Base-by-base conservation (phyloP, 768 basidiomycete species). In the Pisolithus albus region DNA sequence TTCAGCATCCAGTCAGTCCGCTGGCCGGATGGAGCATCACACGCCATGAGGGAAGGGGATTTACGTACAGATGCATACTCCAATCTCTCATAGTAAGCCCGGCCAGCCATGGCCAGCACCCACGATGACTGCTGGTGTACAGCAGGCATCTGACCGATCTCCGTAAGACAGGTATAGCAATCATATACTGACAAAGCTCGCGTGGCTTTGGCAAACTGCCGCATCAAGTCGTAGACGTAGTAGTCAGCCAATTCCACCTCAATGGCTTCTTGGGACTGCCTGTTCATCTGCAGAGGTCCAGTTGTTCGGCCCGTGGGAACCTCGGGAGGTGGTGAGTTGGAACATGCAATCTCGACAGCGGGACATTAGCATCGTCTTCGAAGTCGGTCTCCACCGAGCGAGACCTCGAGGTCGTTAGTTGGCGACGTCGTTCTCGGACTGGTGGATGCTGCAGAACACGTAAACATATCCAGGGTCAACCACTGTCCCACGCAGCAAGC, bases 81-180 rank as follows among this genome's bases (percentile, higher is more conserved):
- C 54, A 86, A 79, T 66, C 81, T 78, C 68, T 98, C 96, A 68
- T 92, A 96, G 64, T 91, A 85, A 47, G 89, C 89, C 66, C 83
- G 82, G 11, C 88, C 96, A 13, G 88, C 78, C 77, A 94, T 81
- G 16, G 84, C 81, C 61, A 93, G 73, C 41, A 89, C 86, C 75
- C 81, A 86, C 48, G 86, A 77, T 37, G 86, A 86, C 51, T 80
- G 73, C 64, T 88, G 84, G 52, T 95, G 84, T 47, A 75, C 75
- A 52, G 74, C 69, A 26, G 92, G 89, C 56, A 99, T 71, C 59
- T 76, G 74, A 63, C 88, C 86, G 43, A 98, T 72, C 64, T 87
- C 85, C 40, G 79, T 78, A 38, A 96, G 65, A 64, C 88, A 90
- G 61, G 75, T 74, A 59, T 78, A 76, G 59, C 84, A 87, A 61